Percentiles rank a stretch among this genome's conserved stretches.
These are phyloP conservation scores for Diaporthe ampelina DNA, from an alignment of 2,329 filamentous ascomycete genomes.

Conservation along the genomic window DNA sequence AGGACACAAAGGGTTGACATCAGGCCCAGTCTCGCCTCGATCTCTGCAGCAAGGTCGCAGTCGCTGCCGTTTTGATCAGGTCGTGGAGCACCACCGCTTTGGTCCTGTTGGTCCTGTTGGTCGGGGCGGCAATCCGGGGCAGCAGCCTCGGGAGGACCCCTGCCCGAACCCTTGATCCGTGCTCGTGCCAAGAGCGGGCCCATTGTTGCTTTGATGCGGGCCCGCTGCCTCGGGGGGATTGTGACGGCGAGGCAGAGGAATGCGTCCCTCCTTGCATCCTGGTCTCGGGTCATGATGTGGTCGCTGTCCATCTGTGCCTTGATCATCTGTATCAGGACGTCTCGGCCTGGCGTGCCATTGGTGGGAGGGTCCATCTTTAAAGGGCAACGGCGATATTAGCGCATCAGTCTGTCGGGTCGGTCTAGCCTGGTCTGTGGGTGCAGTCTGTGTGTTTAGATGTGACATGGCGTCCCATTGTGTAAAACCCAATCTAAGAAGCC, in stretches of 20 bases:
- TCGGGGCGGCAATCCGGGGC: slow-evolving; percentile 7
- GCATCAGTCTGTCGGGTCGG: slow-evolving; percentile 21
- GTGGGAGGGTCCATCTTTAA: slow-evolving; percentile 41
- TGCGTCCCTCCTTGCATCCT: slow-evolving; percentile 40
- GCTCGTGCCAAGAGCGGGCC: slow-evolving; percentile 37
- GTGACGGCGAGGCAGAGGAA: slow-evolving; percentile 42
- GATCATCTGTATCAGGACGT: slow-evolving; percentile 37
- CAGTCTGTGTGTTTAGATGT: slow-evolving; percentile 28
- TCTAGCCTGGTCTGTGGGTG: slow-evolving; percentile 24
- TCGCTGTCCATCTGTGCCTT: slow-evolving; percentile 39
- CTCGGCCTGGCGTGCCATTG: slow-evolving; percentile 32
- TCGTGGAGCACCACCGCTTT: background rate
- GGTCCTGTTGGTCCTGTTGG: slow-evolving; percentile 13
- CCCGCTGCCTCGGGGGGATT: slow-evolving; percentile 37
- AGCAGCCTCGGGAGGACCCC: slow-evolving; percentile 23
- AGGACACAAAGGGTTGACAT: slow-evolving; percentile 39
- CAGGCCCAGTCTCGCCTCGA: slow-evolving; percentile 38
- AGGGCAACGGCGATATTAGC: slow-evolving; percentile 25
- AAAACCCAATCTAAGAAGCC: slow-evolving; percentile 28
- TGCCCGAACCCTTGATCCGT: slow-evolving; percentile 36
- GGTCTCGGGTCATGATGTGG: slow-evolving; percentile 12
- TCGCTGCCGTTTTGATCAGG: slow-evolving; percentile 1
- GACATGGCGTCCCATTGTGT: slow-evolving; percentile 25
- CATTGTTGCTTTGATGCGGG: slow-evolving; percentile 35
- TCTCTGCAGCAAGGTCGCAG: slow-evolving; percentile 23